Conservation (phyloP, 83 land plant genomes). For the Thuja plicata region DNA sequence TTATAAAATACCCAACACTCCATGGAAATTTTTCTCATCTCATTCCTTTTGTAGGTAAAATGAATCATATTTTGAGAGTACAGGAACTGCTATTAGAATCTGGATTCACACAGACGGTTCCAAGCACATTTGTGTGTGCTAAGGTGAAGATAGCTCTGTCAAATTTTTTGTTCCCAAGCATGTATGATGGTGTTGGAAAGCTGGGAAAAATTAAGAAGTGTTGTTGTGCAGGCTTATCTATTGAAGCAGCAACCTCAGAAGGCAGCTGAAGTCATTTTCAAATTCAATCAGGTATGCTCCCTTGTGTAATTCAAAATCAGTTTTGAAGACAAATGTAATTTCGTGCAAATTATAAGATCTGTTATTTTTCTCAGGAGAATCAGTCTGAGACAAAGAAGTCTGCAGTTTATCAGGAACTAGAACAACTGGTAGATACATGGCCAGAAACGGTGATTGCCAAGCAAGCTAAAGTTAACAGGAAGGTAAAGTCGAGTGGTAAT, state of each 20-base stretch:
- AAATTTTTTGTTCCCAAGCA: not conserved
- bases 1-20: not conserved
- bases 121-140: conserved; percentile 6
- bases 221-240: not conserved
- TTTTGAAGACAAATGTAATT: not conserved
- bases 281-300: not conserved
- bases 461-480: not conserved
- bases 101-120: conserved; percentile 2
- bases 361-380: conserved; percentile 1
- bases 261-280: conserved; percentile 13
- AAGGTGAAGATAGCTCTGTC: conserved; percentile 13
- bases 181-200: not conserved
- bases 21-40: not conserved
- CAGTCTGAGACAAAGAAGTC: not conserved
- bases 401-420: not conserved
- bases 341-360: not conserved
- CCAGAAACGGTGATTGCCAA: conserved; percentile 1
- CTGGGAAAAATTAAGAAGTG: not conserved
- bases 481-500: not conserved
- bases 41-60: not conserved
- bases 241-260: conserved; percentile 10
- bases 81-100: not conserved
- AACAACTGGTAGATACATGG: conserved; percentile 5
- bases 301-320: not conserved
- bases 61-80: not conserved